Percentiles rank a stretch among this genome's conserved stretches.
Evolutionary conservation across 257 asterid species (phyloP).

Genomic region (Przewalskia tangutica): DNA sequence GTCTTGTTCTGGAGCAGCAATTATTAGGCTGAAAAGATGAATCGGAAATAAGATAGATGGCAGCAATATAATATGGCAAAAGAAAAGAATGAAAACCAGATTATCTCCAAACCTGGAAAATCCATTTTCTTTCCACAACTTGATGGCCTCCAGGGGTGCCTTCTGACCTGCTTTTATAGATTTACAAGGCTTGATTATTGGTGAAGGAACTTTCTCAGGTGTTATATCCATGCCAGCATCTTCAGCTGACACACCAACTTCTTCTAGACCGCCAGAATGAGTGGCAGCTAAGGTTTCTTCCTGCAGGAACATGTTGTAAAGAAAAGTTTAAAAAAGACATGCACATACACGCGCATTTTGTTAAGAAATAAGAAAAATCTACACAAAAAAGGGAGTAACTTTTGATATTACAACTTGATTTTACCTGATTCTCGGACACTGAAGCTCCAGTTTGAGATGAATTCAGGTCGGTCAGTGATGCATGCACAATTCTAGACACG

Average conservation of each 20-base stretch:
- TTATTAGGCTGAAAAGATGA: conserved; percentile 47
- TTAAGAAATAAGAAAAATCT: not conserved
- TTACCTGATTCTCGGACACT: conserved; percentile 25
- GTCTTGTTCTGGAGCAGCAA: conserved; percentile 82
- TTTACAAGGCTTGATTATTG: conserved; percentile 26
- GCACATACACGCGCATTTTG: not conserved
- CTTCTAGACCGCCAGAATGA: conserved; percentile 24
- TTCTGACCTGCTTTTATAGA: conserved; percentile 54
- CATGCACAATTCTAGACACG: conserved; percentile 55
- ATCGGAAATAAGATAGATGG: conserved; percentile 3
- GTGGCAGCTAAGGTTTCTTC: conserved; percentile 20
- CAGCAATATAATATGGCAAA: not conserved
- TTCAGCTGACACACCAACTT: conserved; percentile 16
- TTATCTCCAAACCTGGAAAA: conserved; percentile 63
- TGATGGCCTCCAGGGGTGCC: conserved; percentile 51
- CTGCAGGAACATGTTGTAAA: conserved; percentile 24
- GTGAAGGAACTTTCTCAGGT: conserved; percentile 29
- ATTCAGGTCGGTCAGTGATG: conserved; percentile 43
- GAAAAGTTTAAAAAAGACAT: not conserved
- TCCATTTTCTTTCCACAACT: conserved; percentile 76
- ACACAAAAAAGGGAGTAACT: conserved; percentile 34
- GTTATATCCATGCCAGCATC: conserved; percentile 20
- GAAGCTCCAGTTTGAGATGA: conserved; percentile 26
- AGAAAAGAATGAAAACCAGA: not conserved
- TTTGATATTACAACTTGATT: conserved; percentile 18